Evolutionary conservation across 306 rosid genomes (phyloP), one percentile per base, ranked within the genome.

Genomic region (Leucaena leucocephala): DNA sequence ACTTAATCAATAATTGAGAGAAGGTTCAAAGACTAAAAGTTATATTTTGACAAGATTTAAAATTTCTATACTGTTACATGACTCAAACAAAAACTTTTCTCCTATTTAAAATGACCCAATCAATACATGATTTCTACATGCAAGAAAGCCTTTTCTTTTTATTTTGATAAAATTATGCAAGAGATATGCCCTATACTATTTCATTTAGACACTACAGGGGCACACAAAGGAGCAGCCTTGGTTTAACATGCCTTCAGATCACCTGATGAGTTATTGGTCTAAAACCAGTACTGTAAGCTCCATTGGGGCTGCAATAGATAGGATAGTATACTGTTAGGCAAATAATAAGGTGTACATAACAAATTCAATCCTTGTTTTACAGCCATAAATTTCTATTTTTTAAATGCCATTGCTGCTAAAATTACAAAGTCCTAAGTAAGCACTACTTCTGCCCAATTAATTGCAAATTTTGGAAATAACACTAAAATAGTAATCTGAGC

Each of bases 221-320:
- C 69, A 45, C 58, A 74, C 7, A 27, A 66, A 69, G 69, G 80
- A 80, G 68, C 42, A 75, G 80, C 77, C 87, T 68, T 19, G 69
- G 71, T 49, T 76, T 66, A 81, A 75, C 81, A 48, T 84, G 96
- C 84, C 89, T 85, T 89, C 78, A 81, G 88, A 87, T 92, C 90
- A 94, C 98, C 98, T 94, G 98, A 87, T 94, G 98, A n/a, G 98
- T 94, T 86, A 94, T 94, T 69, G 98, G 98, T 81, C 67, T 88
- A 91, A 94, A 94, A 83, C 98, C 97, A 84, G 97, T 84, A 88
- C 97, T 94, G 76, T 94, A 94, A 87, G 98, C 98, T 81, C 97
- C 94, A 68, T 88, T 88, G 33, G 97, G 98, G 77, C 98, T 94
- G 97, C 91, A 88, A 79, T 65, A 80, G 71, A 85, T 36, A 67